Base-by-base conservation (phyloP, 1,139 yeast species). In the Yamadazyma sp. region DNA sequence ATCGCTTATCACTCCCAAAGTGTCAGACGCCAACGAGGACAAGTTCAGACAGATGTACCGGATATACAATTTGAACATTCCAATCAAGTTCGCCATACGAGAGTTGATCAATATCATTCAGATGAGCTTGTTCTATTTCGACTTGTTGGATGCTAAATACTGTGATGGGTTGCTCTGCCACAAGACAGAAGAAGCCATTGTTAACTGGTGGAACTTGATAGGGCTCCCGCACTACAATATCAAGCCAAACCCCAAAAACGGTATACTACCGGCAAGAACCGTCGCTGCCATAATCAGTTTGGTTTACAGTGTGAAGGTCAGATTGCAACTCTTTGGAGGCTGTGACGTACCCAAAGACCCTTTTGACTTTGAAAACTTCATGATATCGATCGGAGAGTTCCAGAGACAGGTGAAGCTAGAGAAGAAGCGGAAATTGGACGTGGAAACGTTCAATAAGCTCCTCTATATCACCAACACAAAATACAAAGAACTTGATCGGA, bases 271-370 rank as follows among this genome's bases (percentile, higher is more conserved):
- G 0, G 75, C 91, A 0, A 69, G 79, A n/a, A 75, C 88, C 0
- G 87, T 83, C 0, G 75, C 86, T 0, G 77, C 75, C 1, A 53
- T 69, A 41, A 58, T 87, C 5, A 88, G 95, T 39, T 74, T 85
- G 53, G 75, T 86, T 0, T 61, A 84, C 17, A 81, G 89, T 46
- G 73, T 85, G 31, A 77, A 83, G 44, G 70, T 83, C 40, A 74
- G 95, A 42, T 59, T 91, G 31, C 70, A 66, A 17, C 74, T 84
- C 31, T 66, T 81, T n/a, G 83, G 87, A 2, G 85, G 85, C 23
- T 80, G 88, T 46, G 87, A 82, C 47, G 81, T 84, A 2, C 91
- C 96, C 0, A 89, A 88, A 55, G 98, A 91, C 56, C 91, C 95
- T 0, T 82, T 84, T 58, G 95, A 87, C 51, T 81, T 81, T 42